Percentiles rank a stretch among this genome's conserved stretches.
These are phyloP conservation scores for Priceomyces castillae DNA, from an alignment of 805 yeast species.

Conservation along the genomic window DNA sequence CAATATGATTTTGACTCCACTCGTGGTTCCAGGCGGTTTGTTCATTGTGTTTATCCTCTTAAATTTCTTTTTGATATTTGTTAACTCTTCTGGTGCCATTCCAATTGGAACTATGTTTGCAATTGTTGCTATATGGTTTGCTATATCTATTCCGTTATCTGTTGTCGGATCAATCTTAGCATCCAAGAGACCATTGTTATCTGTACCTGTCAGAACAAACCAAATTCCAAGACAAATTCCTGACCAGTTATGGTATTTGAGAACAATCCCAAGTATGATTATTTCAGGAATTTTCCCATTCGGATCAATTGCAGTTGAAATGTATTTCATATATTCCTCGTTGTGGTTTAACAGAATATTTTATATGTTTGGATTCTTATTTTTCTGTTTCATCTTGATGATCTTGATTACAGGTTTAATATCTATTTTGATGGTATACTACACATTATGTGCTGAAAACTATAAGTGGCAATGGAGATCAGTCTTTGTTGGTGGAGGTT, in stretches of 20 bases:
- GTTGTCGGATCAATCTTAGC: slow-evolving; percentile 80
- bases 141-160: slow-evolving; percentile 81
- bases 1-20: slow-evolving; percentile 79
- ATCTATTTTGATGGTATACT: slow-evolving; percentile 76
- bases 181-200: slow-evolving; percentile 53
- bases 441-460: slow-evolving; percentile 84
- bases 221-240: slow-evolving; percentile 98
- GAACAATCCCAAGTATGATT: slow-evolving; percentile 61
- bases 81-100: slow-evolving; percentile 87
- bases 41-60: slow-evolving; percentile 63
- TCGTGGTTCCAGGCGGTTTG: slow-evolving; percentile 77
- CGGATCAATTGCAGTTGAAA: slow-evolving; percentile 90
- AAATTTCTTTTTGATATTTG: slow-evolving; percentile 79
- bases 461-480: slow-evolving; percentile 99
- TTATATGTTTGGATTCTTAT: slow-evolving; percentile 97
- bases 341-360: slow-evolving; percentile 91
- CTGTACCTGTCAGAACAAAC: slow-evolving; percentile 84
- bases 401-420: slow-evolving; percentile 76
- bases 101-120: slow-evolving; percentile 89
- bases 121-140: slow-evolving; percentile 78
- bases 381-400: slow-evolving; percentile 84
- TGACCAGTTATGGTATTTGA: slow-evolving; percentile 79
- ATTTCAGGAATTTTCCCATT: slow-evolving; percentile 92
- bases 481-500: slow-evolving; percentile 82
- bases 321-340: slow-evolving; percentile 87